phyloP scores from a whole-genome alignment of 1,139 yeast genomes.

The Pichia sp. region DNA sequence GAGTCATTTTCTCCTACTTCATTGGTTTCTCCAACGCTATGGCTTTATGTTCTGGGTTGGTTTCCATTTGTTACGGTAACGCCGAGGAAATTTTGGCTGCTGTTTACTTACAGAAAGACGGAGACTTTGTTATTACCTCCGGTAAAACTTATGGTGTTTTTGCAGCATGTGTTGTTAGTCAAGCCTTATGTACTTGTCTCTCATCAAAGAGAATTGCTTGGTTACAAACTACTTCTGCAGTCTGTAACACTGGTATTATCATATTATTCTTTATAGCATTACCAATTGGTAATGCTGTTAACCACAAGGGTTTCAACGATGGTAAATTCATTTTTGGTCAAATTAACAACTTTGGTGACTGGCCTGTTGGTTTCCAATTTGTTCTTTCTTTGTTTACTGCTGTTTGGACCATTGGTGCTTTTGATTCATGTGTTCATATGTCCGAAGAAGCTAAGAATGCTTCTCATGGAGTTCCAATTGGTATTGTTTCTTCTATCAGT shows the following conservation, averaged over 20 bases:
- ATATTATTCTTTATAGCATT: slow-evolving; percentile 57
- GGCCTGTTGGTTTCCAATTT: slow-evolving; percentile 65
- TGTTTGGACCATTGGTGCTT: slow-evolving; percentile 60
- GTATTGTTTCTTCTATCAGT: slow-evolving; percentile 48
- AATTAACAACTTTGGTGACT: slow-evolving; percentile 44
- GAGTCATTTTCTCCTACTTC: slow-evolving; percentile 41
- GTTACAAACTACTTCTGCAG: slow-evolving; percentile 53
- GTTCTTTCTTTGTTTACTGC: slow-evolving; percentile 52
- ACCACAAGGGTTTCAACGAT: slow-evolving; percentile 28
- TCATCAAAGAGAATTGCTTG: slow-evolving; percentile 47
- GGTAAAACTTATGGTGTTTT: slow-evolving; percentile 48
- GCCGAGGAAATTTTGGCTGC: slow-evolving; percentile 46
- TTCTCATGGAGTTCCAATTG: slow-evolving; percentile 61
- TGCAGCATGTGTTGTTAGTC: slow-evolving; percentile 40
- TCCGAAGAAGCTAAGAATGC: slow-evolving; percentile 67
- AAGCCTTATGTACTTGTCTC: slow-evolving; percentile 38
- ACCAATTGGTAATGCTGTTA: slow-evolving; percentile 41
- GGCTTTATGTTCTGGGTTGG: slow-evolving; percentile 49
- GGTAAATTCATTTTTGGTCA: slow-evolving; percentile 48
- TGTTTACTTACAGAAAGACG: slow-evolving; percentile 39
- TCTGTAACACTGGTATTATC: slow-evolving; percentile 46
- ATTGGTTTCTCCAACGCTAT: slow-evolving; percentile 54
- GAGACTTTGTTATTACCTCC: slow-evolving; percentile 37
- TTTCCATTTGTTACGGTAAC: slow-evolving; percentile 52
- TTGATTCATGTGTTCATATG: slow-evolving; percentile 68